Conservation (phyloP, 345 rosid species). For the Hypericum androsaemum region DNA sequence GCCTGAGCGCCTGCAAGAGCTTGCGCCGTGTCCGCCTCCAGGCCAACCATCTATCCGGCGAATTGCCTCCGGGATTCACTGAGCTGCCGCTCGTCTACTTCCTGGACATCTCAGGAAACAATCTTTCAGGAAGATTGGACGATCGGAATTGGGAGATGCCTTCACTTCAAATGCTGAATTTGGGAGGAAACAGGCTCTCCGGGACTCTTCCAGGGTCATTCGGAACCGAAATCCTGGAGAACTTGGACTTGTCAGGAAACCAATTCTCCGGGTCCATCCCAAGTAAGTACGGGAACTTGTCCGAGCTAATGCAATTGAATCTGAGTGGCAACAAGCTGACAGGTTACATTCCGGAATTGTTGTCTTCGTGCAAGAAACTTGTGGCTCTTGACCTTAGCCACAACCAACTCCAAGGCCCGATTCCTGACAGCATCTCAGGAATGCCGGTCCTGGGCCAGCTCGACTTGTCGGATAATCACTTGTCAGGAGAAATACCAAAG, state of each 20-base stretch:
- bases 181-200: slow-evolving; percentile 45
- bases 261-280: slow-evolving; percentile 53
- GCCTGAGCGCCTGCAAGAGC: slow-evolving; percentile 46
- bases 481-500: slow-evolving; percentile 55
- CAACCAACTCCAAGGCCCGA: slow-evolving; percentile 49
- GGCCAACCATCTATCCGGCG: slow-evolving; percentile 48
- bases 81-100: slow-evolving; percentile 54
- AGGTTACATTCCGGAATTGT: slow-evolving; percentile 55
- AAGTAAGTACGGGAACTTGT: slow-evolving; percentile 25
- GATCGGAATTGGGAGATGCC: slow-evolving; percentile 54
- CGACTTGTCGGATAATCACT: slow-evolving; percentile 56
- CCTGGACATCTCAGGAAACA: slow-evolving; percentile 67
- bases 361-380: slow-evolving; percentile 62
- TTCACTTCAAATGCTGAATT: slow-evolving; percentile 65
- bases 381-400: slow-evolving; percentile 71
- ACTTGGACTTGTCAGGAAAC: slow-evolving; percentile 55
- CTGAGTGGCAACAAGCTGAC: slow-evolving; percentile 45
- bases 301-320: slow-evolving; percentile 50
- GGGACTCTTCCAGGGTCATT: slow-evolving; percentile 51
- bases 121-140: slow-evolving; percentile 45
- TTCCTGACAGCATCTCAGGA: slow-evolving; percentile 36
- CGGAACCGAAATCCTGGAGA: slow-evolving; percentile 50
- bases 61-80: slow-evolving; percentile 40
- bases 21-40: slow-evolving; percentile 69
- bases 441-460: slow-evolving; percentile 61